A percentile compares a stretch with the other conserved stretches of the same genome.
phyloP scores from a whole-genome alignment of 352 stramenopile genomes.

The Globisporangium megalacanthum region DNA sequence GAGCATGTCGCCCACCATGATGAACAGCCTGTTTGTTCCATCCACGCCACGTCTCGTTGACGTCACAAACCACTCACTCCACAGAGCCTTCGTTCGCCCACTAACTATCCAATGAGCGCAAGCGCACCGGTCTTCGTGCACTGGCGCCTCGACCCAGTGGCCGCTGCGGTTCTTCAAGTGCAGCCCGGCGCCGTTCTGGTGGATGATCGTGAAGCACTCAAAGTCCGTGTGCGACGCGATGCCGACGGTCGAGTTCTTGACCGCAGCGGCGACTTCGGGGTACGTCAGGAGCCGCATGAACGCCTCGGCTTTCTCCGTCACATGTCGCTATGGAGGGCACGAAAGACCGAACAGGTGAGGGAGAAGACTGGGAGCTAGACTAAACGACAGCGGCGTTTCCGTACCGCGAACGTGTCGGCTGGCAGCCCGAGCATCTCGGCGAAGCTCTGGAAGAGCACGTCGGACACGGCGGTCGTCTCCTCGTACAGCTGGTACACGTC shows the following conservation, averaged over 20 bases:
- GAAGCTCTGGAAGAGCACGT: constrained; percentile 67
- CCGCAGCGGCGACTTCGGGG: constrained; percentile 33
- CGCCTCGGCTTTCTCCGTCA: constrained; percentile 58
- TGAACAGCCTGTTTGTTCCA: constrained; percentile 41
- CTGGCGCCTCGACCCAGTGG: constrained; percentile 64
- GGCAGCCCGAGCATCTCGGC: constrained; percentile 72
- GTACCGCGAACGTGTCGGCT: constrained; percentile 54
- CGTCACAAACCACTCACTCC: not conserved
- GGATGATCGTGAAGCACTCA: constrained; percentile 83
- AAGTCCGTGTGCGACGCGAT: constrained; percentile 84
- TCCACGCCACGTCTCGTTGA: too few relatives aligned
- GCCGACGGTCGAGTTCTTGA: constrained; percentile 63
- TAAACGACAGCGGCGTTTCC: too few relatives aligned
- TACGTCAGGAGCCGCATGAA: constrained; percentile 81
- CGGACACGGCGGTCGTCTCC: constrained; percentile 57
- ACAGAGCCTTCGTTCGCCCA: not conserved
- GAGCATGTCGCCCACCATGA: constrained; percentile 79
- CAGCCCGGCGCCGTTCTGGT: constrained; percentile 71
- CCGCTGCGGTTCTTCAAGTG: constrained; percentile 58
- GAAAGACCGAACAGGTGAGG: too few relatives aligned
- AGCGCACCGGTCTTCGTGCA: constrained; percentile 59
- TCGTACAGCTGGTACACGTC: constrained; percentile 76
- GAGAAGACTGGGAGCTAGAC: too few relatives aligned
- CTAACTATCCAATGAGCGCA: not conserved
- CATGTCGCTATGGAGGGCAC: constrained; percentile 60